phyloP scores from a whole-genome alignment of 2,329 filamentous ascomycete genomes.

The Fonsecaea erecta region DNA sequence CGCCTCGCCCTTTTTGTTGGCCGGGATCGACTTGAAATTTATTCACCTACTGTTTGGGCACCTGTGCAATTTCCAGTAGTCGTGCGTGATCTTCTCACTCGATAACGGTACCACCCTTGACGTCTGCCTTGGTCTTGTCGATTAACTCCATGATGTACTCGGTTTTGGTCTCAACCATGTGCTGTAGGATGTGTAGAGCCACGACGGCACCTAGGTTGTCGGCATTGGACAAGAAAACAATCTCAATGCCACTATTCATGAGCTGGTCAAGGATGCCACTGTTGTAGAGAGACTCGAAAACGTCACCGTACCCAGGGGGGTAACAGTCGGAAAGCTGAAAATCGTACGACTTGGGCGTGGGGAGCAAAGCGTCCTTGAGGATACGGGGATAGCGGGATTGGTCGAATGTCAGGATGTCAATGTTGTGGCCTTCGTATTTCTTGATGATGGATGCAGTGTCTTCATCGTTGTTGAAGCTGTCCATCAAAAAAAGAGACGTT shows the following conservation, averaged over 20 bases:
- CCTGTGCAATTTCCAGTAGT: conserved; percentile 97
- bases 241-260: conserved; percentile 91
- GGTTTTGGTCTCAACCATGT: conserved; percentile 96
- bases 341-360: conserved; percentile 85
- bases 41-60: conserved; percentile 99
- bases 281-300: conserved; percentile 99
- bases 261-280: conserved; percentile 97
- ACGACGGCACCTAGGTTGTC: conserved; percentile 98
- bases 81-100: conserved; percentile 97
- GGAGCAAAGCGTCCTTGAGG: conserved; percentile 95
- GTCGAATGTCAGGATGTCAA: conserved; percentile 99
- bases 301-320: conserved; percentile 97
- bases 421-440: conserved; percentile 99
- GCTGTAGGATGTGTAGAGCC: conserved; percentile 95
- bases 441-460: conserved; percentile 99
- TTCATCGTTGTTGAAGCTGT: conserved; percentile 99
- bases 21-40: conserved; percentile 99
- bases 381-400: conserved; percentile 98
- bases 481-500: conserved; percentile 99
- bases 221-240: conserved; percentile 98
- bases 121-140: conserved; percentile 99
- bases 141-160: conserved; percentile 99
- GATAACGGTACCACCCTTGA: conserved; percentile 99
- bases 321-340: conserved; percentile 97
- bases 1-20: conserved; percentile 99